Percentiles rank a stretch among this genome's conserved stretches.
Evolutionary conservation across 371 early-diverging fungal species (phyloP).

Genomic region (Fennellomyces sp.): DNA sequence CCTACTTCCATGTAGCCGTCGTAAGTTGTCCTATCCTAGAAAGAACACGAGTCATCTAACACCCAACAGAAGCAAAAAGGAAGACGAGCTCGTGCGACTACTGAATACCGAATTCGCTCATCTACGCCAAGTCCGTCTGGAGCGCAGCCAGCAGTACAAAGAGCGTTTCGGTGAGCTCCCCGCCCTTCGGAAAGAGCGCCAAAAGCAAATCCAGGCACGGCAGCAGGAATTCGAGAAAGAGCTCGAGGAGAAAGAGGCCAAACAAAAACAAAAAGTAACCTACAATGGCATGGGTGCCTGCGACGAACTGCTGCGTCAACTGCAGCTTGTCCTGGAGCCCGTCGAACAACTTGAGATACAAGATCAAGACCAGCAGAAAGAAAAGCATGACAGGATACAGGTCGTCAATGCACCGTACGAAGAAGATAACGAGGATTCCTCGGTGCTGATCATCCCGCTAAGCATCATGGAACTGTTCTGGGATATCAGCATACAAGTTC

Average conservation of each 20-base stretch:
- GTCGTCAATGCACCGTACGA: slow-evolving; percentile 8
- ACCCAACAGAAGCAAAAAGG: slow-evolving; percentile 1
- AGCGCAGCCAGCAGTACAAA: slow-evolving; percentile 8
- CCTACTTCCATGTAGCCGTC: background rate
- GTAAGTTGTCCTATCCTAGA: background rate
- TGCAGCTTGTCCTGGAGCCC: background rate
- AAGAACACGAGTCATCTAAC: too few relatives aligned
- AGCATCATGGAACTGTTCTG: slow-evolving; percentile 20
- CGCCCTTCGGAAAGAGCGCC: slow-evolving; percentile 14
- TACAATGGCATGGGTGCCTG: background rate
- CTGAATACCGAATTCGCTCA: slow-evolving; percentile 13
- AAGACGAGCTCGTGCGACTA: background rate
- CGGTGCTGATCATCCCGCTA: slow-evolving; percentile 15
- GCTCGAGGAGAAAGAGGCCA: slow-evolving; percentile 8
- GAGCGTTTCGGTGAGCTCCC: slow-evolving; percentile 1
- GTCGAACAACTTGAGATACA: background rate
- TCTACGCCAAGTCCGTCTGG: slow-evolving; percentile 10
- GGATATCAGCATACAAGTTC: slow-evolving; percentile 11
- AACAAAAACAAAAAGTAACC: slow-evolving; percentile 7
- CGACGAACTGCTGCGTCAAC: background rate
- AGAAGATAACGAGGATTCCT: slow-evolving; percentile 12
- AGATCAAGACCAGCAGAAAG: background rate
- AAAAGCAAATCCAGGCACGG: slow-evolving; percentile 16
- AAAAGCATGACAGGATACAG: slow-evolving; percentile 5
- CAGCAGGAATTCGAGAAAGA: slow-evolving; percentile 14